These are phyloP conservation scores for Aspergillus persii DNA, from an alignment of 2,329 filamentous ascomycete species.

Conservation along the genomic window DNA sequence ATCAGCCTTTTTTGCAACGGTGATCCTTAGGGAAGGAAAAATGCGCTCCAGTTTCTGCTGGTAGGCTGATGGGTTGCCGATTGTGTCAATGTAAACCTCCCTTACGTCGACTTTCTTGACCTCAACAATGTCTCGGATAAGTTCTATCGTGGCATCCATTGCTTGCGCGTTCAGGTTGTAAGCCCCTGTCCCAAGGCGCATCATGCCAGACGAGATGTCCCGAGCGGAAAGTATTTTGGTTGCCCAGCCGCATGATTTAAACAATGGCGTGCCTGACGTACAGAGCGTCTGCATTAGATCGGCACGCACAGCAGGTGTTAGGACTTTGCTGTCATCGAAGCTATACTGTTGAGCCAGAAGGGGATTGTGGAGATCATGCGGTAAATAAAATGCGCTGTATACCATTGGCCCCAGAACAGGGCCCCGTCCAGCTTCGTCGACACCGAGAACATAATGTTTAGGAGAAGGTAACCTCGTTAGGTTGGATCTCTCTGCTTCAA, in stretches of 20 bases:
- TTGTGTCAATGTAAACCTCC: slow-evolving; percentile 94
- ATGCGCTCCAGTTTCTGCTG: slow-evolving; percentile 79
- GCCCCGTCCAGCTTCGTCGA: slow-evolving; percentile 91
- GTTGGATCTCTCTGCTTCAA: slow-evolving; percentile 26
- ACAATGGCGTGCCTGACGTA: slow-evolving; percentile 58
- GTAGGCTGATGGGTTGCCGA: slow-evolving; percentile 78
- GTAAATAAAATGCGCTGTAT: slow-evolving; percentile 69
- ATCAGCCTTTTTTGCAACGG: slow-evolving; percentile 87
- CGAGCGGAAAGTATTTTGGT: slow-evolving; percentile 76
- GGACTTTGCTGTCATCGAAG: slow-evolving; percentile 94
- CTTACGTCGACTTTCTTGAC: slow-evolving; percentile 71
- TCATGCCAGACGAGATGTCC: slow-evolving; percentile 78
- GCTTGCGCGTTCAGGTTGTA: slow-evolving; percentile 98
- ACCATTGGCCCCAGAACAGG: slow-evolving; percentile 82
- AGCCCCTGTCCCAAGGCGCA: slow-evolving; percentile 52
- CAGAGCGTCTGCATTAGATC: slow-evolving; percentile 71
- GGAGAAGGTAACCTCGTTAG: not conserved
- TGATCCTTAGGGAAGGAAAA: slow-evolving; percentile 74
- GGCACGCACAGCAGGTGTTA: slow-evolving; percentile 76
- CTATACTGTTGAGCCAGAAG: slow-evolving; percentile 76
- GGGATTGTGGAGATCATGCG: slow-evolving; percentile 62
- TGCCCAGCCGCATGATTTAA: slow-evolving; percentile 76
- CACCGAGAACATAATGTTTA: slow-evolving; percentile 62
- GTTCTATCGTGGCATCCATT: slow-evolving; percentile 81
- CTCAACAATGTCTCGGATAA: slow-evolving; percentile 75